These are phyloP conservation scores for Fusarium sp. DNA, from an alignment of 2,329 filamentous ascomycete species.

Conservation along the genomic window DNA sequence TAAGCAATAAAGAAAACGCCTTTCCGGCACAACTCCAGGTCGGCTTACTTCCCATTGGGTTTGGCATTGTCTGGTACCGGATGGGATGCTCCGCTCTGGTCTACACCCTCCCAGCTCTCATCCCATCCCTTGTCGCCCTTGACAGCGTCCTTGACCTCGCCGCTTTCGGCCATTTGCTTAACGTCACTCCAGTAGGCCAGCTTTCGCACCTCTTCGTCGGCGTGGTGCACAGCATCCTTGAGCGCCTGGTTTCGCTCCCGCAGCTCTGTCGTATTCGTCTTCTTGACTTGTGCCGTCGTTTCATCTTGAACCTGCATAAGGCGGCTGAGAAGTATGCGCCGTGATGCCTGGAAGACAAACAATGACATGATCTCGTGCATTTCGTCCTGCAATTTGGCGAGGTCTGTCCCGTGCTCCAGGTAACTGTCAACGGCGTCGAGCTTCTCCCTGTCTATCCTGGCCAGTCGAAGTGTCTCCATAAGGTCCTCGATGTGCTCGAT, in stretches of 20 bases:
- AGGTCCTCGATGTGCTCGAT: slow-evolving; percentile 76
- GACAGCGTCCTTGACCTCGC: slow-evolving; percentile 60
- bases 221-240: slow-evolving; percentile 78
- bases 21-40: background rate
- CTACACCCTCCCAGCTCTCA: slow-evolving; percentile 63
- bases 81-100: slow-evolving; percentile 63
- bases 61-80: slow-evolving; percentile 44
- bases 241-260: slow-evolving; percentile 72
- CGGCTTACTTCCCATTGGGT: slow-evolving; percentile 40
- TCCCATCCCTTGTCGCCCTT: slow-evolving; percentile 53
- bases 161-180: slow-evolving; percentile 72
- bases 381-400: slow-evolving; percentile 78
- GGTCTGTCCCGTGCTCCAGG: slow-evolving; percentile 80
- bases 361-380: slow-evolving; percentile 89
- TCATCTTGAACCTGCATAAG: slow-evolving; percentile 71
- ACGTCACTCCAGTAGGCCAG: slow-evolving; percentile 92
- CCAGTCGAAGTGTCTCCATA: slow-evolving; percentile 73
- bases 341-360: slow-evolving; percentile 90
- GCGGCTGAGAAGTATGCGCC: slow-evolving; percentile 78
- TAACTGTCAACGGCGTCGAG: slow-evolving; percentile 86
- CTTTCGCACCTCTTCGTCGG: slow-evolving; percentile 82
- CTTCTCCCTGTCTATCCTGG: slow-evolving; percentile 91
- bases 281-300: slow-evolving; percentile 52
- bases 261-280: slow-evolving; percentile 51
- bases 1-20: background rate